phyloP scores from a whole-genome alignment of 2,329 filamentous ascomycete genomes.

The Anisogramma anomala region DNA sequence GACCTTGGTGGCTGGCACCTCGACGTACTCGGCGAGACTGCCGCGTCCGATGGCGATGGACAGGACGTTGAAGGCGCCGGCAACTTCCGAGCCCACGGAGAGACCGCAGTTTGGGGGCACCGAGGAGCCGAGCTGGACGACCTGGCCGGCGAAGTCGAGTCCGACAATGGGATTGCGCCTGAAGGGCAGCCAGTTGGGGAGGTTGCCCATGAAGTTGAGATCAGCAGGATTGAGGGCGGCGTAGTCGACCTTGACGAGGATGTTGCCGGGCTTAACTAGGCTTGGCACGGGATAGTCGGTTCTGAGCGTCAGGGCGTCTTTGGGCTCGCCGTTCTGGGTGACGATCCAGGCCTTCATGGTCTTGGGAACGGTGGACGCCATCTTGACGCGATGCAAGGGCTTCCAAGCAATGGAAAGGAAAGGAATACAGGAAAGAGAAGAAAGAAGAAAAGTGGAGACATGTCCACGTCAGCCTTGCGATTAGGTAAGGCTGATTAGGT shows the following conservation, averaged over 20 bases:
- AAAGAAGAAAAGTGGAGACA: not conserved
- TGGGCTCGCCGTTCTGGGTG: conserved; percentile 18
- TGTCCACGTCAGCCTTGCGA: too few species aligned
- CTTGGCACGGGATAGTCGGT: conserved; percentile 16
- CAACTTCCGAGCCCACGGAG: conserved; percentile 20
- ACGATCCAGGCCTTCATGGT: conserved; percentile 23
- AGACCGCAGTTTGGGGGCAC: conserved; percentile 11
- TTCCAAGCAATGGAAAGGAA: not conserved
- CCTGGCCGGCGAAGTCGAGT: conserved; percentile 25
- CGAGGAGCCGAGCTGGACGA: conserved; percentile 21
- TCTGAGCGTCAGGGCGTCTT: conserved; percentile 18
- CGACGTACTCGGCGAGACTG: conserved; percentile 25
- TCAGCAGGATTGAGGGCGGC: conserved; percentile 28
- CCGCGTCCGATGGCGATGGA: conserved; percentile 22
- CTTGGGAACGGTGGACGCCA: conserved; percentile 13
- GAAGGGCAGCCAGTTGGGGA: conserved; percentile 24
- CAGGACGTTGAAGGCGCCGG: conserved; percentile 21
- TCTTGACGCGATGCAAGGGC: not conserved
- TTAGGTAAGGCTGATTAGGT: not conserved
- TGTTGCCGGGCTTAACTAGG: conserved; percentile 13
- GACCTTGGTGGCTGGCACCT: conserved; percentile 23
- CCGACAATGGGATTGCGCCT: conserved; percentile 21
- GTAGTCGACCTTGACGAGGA: conserved; percentile 24
- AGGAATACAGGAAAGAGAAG: not conserved
- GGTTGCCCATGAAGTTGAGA: conserved; percentile 21